Evolutionary conservation across 1,284 basidiomycete species (phyloP).

Genomic region (Fomitopsis schrenkii): DNA sequence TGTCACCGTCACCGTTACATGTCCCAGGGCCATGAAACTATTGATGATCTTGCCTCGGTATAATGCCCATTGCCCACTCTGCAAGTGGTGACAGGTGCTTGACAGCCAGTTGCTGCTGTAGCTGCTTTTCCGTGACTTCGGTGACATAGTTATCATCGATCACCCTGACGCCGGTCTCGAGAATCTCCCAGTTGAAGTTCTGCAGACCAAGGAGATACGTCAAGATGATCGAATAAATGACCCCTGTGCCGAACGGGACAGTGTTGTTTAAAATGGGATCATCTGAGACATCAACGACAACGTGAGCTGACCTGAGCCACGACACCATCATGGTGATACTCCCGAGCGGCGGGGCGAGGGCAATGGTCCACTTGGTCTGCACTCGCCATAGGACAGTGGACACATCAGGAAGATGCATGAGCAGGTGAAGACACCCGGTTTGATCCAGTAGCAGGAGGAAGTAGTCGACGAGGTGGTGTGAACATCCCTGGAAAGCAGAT

Average conservation of each 20-base stretch:
- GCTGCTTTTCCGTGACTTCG: not conserved
- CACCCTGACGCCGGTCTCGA: not conserved
- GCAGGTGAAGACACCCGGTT: conserved; percentile 15
- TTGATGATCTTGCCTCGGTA: not conserved
- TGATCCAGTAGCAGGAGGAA: too few species aligned
- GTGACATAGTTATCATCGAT: not conserved
- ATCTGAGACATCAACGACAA: not conserved
- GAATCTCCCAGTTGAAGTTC: conserved; percentile 1
- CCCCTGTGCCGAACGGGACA: not conserved
- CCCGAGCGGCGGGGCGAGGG: conserved; percentile 11
- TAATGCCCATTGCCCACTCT: not conserved
- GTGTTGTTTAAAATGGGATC: not conserved
- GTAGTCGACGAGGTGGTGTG: too few species aligned
- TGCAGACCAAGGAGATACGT: not conserved
- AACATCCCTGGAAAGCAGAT: too few species aligned
- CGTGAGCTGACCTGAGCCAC: conserved; percentile 12
- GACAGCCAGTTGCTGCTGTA: not conserved
- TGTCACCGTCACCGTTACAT: too few species aligned
- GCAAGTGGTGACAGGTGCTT: not conserved
- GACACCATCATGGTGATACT: conserved; percentile 11
- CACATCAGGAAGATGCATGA: conserved; percentile 30
- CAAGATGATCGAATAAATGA: not conserved
- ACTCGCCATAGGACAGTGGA: conserved; percentile 16
- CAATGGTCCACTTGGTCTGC: conserved; percentile 9
- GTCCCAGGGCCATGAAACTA: not conserved